phyloP scores from a whole-genome alignment of 768 basidiomycete genomes.

The Podaxis sp. region DNA sequence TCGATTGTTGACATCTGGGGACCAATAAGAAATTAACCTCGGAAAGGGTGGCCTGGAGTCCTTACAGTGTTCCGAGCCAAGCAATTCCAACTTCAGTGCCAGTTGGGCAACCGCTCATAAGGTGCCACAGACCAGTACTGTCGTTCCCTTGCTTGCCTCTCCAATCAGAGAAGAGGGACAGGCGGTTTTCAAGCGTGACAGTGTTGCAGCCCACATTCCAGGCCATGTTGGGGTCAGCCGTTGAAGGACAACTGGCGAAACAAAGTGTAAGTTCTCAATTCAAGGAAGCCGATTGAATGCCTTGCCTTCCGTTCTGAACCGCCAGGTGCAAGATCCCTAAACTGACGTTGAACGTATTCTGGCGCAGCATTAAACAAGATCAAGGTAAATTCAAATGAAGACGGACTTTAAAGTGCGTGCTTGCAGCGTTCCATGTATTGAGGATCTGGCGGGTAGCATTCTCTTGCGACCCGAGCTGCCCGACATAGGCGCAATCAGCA shows the following conservation, averaged over 20 bases:
- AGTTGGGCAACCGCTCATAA: conserved; percentile 80
- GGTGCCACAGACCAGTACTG: conserved; percentile 80
- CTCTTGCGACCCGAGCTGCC: conserved; percentile 54
- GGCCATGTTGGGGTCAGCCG: conserved; percentile 43
- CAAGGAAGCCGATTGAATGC: background rate
- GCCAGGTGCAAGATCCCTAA: conserved; percentile 79
- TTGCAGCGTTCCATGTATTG: conserved; percentile 77
- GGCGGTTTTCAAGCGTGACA: conserved; percentile 57
- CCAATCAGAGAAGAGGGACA: conserved; percentile 82
- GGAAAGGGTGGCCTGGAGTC: conserved; percentile 8
- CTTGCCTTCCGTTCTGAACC: conserved; percentile 55
- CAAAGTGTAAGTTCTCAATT: background rate
- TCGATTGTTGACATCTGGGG: conserved; percentile 49
- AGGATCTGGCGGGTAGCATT: conserved; percentile 74
- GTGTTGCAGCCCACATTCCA: conserved; percentile 76
- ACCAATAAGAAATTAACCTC: conserved; percentile 6
- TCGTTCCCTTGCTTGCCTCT: conserved; percentile 70
- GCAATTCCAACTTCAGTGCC: conserved; percentile 86
- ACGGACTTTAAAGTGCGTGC: conserved; percentile 60
- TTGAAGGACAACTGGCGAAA: conserved; percentile 52
- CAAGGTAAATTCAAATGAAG: conserved; percentile 2
- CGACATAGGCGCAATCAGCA: conserved; percentile 78
- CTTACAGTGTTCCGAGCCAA: conserved; percentile 77
- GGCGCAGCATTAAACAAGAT: conserved; percentile 10
- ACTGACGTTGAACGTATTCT: conserved; percentile 78